A percentile compares a stretch with the other conserved stretches of the same genome.
Conservation (phyloP, 2,329 filamentous ascomycete species). For the Anthostomella pinea region DNA sequence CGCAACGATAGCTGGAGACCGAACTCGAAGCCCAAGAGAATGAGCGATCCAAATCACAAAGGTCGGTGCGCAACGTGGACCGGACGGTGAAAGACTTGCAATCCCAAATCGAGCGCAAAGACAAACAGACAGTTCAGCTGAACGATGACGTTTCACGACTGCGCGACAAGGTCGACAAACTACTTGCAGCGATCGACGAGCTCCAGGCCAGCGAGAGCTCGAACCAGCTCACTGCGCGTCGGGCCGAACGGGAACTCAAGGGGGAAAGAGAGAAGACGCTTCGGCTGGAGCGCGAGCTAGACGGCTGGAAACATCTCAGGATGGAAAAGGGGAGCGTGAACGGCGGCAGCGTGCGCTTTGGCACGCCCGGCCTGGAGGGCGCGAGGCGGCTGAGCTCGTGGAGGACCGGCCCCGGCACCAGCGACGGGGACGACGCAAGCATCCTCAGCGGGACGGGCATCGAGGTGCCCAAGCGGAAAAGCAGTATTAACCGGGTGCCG, state of each 20-base stretch:
- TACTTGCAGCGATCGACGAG: slow-evolving; percentile 89
- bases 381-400: slow-evolving; percentile 37
- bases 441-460: slow-evolving; percentile 35
- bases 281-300: slow-evolving; percentile 82
- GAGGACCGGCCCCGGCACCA: slow-evolving; percentile 51
- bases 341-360: slow-evolving; percentile 24
- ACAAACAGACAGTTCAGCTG: slow-evolving; percentile 79
- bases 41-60: slow-evolving; percentile 75
- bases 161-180: slow-evolving; percentile 86
- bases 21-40: slow-evolving; percentile 82
- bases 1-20: slow-evolving; percentile 67
- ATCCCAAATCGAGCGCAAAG: slow-evolving; percentile 85
- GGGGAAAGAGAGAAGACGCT: slow-evolving; percentile 82
- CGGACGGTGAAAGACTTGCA: slow-evolving; percentile 92
- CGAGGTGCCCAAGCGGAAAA: slow-evolving; percentile 63
- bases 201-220: slow-evolving; percentile 83
- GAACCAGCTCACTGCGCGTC: slow-evolving; percentile 75
- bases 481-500: slow-evolving; percentile 58
- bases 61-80: slow-evolving; percentile 88
- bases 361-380: slow-evolving; percentile 24
- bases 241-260: slow-evolving; percentile 84
- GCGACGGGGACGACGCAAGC: slow-evolving; percentile 36
- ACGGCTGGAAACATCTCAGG: slow-evolving; percentile 75
- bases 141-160: slow-evolving; percentile 80
- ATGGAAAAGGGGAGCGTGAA: slow-evolving; percentile 53